Base-by-base conservation (phyloP, 108 stramenopile genomes). In the Craspedostauros australis region DNA sequence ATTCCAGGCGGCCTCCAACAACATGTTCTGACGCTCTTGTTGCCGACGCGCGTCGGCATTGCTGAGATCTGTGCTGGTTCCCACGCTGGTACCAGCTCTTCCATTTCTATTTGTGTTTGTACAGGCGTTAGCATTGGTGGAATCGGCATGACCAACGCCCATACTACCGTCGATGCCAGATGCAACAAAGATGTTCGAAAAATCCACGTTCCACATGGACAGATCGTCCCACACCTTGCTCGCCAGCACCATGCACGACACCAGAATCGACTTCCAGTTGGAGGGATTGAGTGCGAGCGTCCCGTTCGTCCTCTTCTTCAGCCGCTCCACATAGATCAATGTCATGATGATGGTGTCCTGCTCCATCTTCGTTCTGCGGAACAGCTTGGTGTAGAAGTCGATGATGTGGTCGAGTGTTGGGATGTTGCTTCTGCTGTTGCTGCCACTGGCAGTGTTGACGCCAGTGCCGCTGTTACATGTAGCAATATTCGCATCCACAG, bases 201-300 rank as follows among this genome's bases (percentile, higher is more conserved):
- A 96, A 65, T 96, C 95, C 27, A 70, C 56, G 58, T 96, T 96
- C 92, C 93, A 94, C 95, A 96, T 96, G 68, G 60, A 64, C 46
- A 93, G 55, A 70, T 96, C 95, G 47, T 96, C 95, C 91, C 95
- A 96, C 0, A 96, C 95, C 65, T 96, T 96, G 52, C 75, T 78
- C 0, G 87, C 66, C 49, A 92, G 57, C 23, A 92, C 72, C 80
- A 92, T 77, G 40, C 72, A 65, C 4, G 81, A 60, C 46, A 87
- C 84, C 14, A 92, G 42, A 4, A 85, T 45, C n/a, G n/a, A n/a
- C n/a, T n/a, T 57, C 95, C 95, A 99, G 68, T 96, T 97, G 25
- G 52, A 30, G 0, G 80, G 58, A 5, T 41, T 67, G 51, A 93
- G 92, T 8, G 50, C 33, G 0, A 97, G 43, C 15, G 55, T 57